Conservation (phyloP, 345 rosid genomes). For the Brassica cretica region DNA sequence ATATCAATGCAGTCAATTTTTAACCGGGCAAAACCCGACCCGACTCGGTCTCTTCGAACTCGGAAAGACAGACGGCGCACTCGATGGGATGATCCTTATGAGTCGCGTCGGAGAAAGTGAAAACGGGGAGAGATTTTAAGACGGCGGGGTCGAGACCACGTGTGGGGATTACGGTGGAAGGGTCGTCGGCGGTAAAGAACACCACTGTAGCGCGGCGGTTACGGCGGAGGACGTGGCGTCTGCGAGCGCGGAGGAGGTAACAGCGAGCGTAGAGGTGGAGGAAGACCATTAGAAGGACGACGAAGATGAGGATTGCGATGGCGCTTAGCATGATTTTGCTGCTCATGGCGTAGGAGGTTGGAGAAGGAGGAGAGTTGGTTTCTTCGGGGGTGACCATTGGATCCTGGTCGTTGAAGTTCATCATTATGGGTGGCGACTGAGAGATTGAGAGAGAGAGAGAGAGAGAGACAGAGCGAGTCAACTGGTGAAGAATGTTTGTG, state of each 20-base stretch:
- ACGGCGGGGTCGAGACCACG: slow-evolving; percentile 69
- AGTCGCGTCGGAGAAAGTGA: slow-evolving; percentile 46
- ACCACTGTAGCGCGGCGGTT: slow-evolving; percentile 53
- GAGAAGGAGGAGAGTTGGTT: neutral
- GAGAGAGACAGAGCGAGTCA: slow-evolving; percentile 3
- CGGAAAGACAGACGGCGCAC: slow-evolving; percentile 86
- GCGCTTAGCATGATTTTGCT: slow-evolving; percentile 74
- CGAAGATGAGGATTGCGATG: slow-evolving; percentile 65
- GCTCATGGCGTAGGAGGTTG: slow-evolving; percentile 49
- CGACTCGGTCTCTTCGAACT: slow-evolving; percentile 71
- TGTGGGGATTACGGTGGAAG: slow-evolving; percentile 22
- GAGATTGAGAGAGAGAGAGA: slow-evolving; percentile 4
- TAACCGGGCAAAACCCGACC: slow-evolving; percentile 83
- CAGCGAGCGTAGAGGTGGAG: slow-evolving; percentile 90
- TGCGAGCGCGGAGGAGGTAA: slow-evolving; percentile 66
- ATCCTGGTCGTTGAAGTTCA: slow-evolving; percentile 26
- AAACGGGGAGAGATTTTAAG: slow-evolving; percentile 67
- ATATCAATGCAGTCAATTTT: slow-evolving; percentile 77
- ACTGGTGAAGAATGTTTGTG: slow-evolving; percentile 22
- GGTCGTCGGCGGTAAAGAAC: slow-evolving; percentile 47
- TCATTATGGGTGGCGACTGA: neutral
- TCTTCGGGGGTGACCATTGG: slow-evolving; percentile 1
- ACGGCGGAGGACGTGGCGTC: slow-evolving; percentile 50
- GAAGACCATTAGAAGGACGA: slow-evolving; percentile 57
- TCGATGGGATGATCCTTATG: slow-evolving; percentile 48